phyloP scores from a whole-genome alignment of 108 stramenopile species.

The Nitzschia putrida region DNA sequence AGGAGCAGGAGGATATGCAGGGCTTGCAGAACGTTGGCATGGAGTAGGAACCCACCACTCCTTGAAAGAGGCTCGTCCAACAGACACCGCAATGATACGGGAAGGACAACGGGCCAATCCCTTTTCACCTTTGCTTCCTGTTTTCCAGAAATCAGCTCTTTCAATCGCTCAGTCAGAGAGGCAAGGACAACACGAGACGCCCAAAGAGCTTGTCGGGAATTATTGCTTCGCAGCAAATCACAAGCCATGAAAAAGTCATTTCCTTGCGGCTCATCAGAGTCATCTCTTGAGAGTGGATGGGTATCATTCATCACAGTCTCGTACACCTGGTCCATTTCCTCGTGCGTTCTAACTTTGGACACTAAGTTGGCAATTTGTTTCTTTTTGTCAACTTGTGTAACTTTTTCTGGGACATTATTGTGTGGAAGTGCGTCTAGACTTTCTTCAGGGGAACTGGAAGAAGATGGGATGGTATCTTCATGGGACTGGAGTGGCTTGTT shows the following conservation, averaged over 20 bases:
- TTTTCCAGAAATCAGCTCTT: constrained; percentile 5
- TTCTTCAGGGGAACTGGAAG: constrained; percentile 11
- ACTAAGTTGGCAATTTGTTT: constrained; percentile 59
- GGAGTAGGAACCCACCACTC: constrained; percentile 43
- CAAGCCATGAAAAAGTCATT: constrained; percentile 56
- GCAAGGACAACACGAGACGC: constrained; percentile 49
- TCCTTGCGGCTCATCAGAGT: constrained; percentile 5
- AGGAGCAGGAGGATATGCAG: constrained; percentile 58
- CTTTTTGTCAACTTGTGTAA: constrained; percentile 48
- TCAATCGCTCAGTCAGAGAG: constrained; percentile 28
- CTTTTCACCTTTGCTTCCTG: background rate
- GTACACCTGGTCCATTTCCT: constrained; percentile 78
- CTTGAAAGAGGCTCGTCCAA: constrained; percentile 61
- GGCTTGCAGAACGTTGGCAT: constrained; percentile 58
- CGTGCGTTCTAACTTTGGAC: constrained; percentile 63
- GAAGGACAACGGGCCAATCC: constrained; percentile 60
- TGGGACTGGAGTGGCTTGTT: constrained; percentile 5
- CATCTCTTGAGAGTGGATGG: constrained; percentile 10
- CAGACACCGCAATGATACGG: constrained; percentile 80
- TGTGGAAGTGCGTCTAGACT: background rate
- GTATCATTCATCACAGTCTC: constrained; percentile 38
- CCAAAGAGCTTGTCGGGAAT: constrained; percentile 72
- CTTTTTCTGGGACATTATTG: background rate
- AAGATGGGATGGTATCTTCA: background rate
- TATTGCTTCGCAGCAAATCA: constrained; percentile 69